Evolutionary conservation across 1,284 basidiomycete genomes (phyloP), one percentile per base, ranked within the genome.

Genomic region (Cutaneotrichosporon mucoides): DNA sequence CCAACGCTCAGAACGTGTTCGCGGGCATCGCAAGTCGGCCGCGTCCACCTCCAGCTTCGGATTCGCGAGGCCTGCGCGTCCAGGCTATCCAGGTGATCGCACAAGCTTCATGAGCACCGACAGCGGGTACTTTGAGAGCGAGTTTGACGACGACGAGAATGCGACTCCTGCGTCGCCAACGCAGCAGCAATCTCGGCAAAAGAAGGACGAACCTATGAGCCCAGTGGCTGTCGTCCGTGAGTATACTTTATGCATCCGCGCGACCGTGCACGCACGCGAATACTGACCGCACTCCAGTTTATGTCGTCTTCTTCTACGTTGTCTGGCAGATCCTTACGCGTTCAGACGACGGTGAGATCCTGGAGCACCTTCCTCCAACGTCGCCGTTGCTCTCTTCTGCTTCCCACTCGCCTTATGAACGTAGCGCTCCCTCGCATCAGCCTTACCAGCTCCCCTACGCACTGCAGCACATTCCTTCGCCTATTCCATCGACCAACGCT

Each of bases 241-340:
- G 74, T 73, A 15, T 4, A 1, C 13, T 6, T 5, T 6, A 15
- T 13, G 3, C 12, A 24, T 10, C 16, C 43, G 15, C 34, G 33
- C 46, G 4, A 10, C 35, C 10, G 34, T 13, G 3, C 12, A 24
- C 9, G 9, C 43, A n/a, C 34, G 33, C 46, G 4, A 10, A 35
- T 5, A n/a, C 41, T 11, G n/a, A 24, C 47, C 59, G 40, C 15
- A 57, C 55, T 11, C 8, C 60, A 77, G 73, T 74, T 56, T 77
- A 76, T 56, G 73, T 76, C 48, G 66, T 72, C 10, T 69, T 64
- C 51, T 61, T 73, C 61, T 76, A 73, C 62, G 42, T 73, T 33
- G 67, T 76, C 46, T 75, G 69, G 66, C 73, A 76, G 53, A 72
- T 76, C 54, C 67, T 76, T 10, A 75, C 75, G 11, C 68, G 75